A percentile compares a stretch with the other conserved stretches of the same genome.
phyloP scores from a whole-genome alignment of 2,329 filamentous ascomycete genomes.

The Venturia pyrina region DNA sequence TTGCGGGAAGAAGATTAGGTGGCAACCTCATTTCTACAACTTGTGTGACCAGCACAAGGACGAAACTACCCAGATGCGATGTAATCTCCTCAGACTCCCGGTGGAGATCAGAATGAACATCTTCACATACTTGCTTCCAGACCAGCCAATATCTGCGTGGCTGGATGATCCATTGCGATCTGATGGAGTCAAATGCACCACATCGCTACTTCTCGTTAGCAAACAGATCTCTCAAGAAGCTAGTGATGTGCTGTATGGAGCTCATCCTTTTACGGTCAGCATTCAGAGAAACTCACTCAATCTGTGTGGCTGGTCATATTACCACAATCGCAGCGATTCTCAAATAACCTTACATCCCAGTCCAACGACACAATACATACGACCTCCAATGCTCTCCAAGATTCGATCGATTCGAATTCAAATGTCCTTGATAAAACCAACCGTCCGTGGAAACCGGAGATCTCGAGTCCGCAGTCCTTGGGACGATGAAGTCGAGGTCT shows the following conservation, averaged over 20 bases:
- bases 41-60: slow-evolving; percentile 9
- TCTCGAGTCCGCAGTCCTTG: background rate
- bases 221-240: slow-evolving; percentile 7
- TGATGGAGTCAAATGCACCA: slow-evolving; percentile 7
- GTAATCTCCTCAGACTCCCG: slow-evolving; percentile 6
- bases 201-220: slow-evolving; percentile 6
- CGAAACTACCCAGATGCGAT: background rate
- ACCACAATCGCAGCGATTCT: background rate
- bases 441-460: background rate
- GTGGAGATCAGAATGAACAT: slow-evolving; percentile 6
- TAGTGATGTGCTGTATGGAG: slow-evolving; percentile 5
- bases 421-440: slow-evolving; percentile 6
- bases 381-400: slow-evolving; percentile 8
- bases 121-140: slow-evolving; percentile 10
- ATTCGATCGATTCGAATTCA: slow-evolving; percentile 8
- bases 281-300: background rate
- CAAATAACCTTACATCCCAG: background rate
- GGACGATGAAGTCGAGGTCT: slow-evolving; percentile 7
- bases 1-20: slow-evolving; percentile 6
- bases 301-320: slow-evolving; percentile 4
- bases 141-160: slow-evolving; percentile 6
- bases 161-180: slow-evolving; percentile 3
- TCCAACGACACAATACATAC: background rate
- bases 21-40: background rate
- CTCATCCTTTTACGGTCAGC: slow-evolving; percentile 7